A percentile compares a stretch with the other conserved stretches of the same genome.
These are phyloP conservation scores for Myxozyma vanderwaltii DNA, from an alignment of 805 yeast species.

Conservation along the genomic window DNA sequence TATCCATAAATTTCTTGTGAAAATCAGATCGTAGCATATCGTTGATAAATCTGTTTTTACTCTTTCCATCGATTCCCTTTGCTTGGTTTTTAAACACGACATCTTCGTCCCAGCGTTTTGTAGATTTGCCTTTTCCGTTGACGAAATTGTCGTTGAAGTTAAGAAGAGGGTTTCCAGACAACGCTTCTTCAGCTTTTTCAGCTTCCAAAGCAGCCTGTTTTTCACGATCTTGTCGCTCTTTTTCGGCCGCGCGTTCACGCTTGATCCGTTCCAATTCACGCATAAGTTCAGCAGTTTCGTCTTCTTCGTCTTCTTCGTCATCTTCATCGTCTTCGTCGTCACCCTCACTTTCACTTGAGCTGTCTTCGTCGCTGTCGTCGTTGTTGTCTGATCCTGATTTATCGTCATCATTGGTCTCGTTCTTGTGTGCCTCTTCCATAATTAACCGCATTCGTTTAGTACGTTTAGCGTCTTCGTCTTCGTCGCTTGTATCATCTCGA, in stretches of 20 bases:
- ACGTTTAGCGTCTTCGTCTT: conserved; percentile 19
- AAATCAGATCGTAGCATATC: conserved; percentile 46
- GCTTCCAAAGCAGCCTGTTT: conserved; percentile 30
- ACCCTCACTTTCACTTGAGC: conserved; percentile 13
- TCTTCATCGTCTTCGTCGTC: conserved; percentile 29
- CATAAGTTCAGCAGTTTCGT: conserved; percentile 41
- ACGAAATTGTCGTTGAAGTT: conserved; percentile 18
- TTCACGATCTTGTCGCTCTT: conserved; percentile 35
- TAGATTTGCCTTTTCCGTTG: conserved; percentile 1
- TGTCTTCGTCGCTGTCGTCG: conserved; percentile 15
- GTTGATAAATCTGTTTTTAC: conserved; percentile 39
- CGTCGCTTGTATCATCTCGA: background rate
- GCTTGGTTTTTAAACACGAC: conserved; percentile 44
- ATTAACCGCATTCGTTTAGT: conserved; percentile 27
- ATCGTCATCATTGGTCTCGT: conserved; percentile 19
- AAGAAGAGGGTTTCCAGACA: conserved; percentile 43
- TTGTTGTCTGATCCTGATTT: conserved; percentile 8
- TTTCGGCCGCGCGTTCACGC: conserved; percentile 40
- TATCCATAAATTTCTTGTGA: conserved; percentile 44
- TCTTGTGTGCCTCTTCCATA: conserved; percentile 30
- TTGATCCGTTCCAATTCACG: conserved; percentile 43
- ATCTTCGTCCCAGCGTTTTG: conserved; percentile 42
- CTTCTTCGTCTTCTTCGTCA: conserved; percentile 41
- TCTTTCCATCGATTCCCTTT: conserved; percentile 34
- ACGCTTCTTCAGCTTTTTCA: conserved; percentile 36